Base-by-base conservation (phyloP, 495 filamentous ascomycete genomes). In the Apodospora peruviana region DNA sequence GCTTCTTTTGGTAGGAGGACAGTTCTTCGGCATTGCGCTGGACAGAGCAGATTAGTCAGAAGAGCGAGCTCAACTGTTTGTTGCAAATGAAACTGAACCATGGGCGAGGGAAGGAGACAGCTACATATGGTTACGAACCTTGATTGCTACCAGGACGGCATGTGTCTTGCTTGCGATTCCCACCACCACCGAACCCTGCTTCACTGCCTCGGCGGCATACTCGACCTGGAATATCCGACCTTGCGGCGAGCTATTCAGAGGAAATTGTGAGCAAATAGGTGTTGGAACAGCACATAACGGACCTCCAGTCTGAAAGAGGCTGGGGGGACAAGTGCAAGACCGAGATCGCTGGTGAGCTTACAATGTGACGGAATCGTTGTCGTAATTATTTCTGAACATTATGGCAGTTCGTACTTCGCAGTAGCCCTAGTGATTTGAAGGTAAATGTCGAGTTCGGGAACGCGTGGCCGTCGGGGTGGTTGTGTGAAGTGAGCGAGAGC, bases 351-450 rank as follows among this genome's bases (percentile, higher is more conserved):
- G 14, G 37, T 16, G 17, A 47, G 50, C 80, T 73, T 80, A 96
- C 91, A 97, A 98, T 74, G 93, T 98, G 71, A 98, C 91, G 27
- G 90, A 91, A 75, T 98, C 93, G 81, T 97, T 98, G 75, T 98
- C 93, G 79, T 98, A 98, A 73, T 97, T 96, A 77, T 98, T 98
- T 73, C 93, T 82, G 77, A 98, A 98, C 93, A 98, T 98, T 51
- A 64, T 83, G 73, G 49, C 54, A 44, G 36, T 24, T 16, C n/a
- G 37, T 51, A n/a, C n/a, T n/a, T n/a, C n/a, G n/a, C n/a, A n/a
- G n/a, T n/a, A n/a, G n/a, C n/a, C n/a, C n/a, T n/a, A n/a, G 34
- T 38, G 35, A 43, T 37, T 40, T 48, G 44, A 34, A 17, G 22
- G 46, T 8, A 17, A 19, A 23, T 38, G 32, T 18, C 16, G 37